Percentiles rank a stretch among this genome's conserved stretches.
phyloP scores from a whole-genome alignment of 345 rosid species.

The Carallia brachiata region DNA sequence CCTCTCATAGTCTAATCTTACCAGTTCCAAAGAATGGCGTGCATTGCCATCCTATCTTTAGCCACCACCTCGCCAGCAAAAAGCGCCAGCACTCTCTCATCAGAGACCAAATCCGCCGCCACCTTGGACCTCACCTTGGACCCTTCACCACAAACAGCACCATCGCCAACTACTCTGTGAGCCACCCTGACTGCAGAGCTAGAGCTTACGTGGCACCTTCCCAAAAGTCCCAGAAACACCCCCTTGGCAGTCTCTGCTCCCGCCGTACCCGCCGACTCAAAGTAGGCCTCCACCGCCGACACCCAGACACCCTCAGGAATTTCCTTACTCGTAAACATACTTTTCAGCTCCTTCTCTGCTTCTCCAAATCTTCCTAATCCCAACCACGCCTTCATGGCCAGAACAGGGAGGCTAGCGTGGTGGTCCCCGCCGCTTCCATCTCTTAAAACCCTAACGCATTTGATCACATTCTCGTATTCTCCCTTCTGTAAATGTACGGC shows the following conservation, averaged over 20 bases:
- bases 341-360: slow-evolving; percentile 90
- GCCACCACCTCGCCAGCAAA: slow-evolving; percentile 50
- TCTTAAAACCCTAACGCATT: slow-evolving; percentile 84
- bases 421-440: slow-evolving; percentile 58
- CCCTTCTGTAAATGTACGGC: slow-evolving; percentile 87
- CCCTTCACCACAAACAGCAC: slow-evolving; percentile 47
- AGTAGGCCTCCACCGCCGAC: slow-evolving; percentile 78
- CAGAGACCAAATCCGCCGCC: slow-evolving; percentile 72
- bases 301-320: slow-evolving; percentile 96
- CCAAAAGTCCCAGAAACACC: slow-evolving; percentile 76
- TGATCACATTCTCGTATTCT: slow-evolving; percentile 81
- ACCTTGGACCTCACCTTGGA: slow-evolving; percentile 63
- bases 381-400: slow-evolving; percentile 97
- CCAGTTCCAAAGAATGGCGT: slow-evolving; percentile 91
- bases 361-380: slow-evolving; percentile 74
- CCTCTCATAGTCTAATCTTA: slow-evolving; percentile 11
- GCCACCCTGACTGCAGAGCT: slow-evolving; percentile 77
- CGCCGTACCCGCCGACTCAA: slow-evolving; percentile 83
- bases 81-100: slow-evolving; percentile 79
- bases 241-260: slow-evolving; percentile 90
- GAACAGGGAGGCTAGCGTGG: slow-evolving; percentile 87
- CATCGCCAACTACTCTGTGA: slow-evolving; percentile 57
- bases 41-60: slow-evolving; percentile 77
- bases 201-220: slow-evolving; percentile 83
- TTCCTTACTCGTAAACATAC: slow-evolving; percentile 74